A percentile compares a stretch with the other conserved stretches of the same genome.
phyloP scores from a whole-genome alignment of 495 filamentous ascomycete species.

The Poronia punctata region DNA sequence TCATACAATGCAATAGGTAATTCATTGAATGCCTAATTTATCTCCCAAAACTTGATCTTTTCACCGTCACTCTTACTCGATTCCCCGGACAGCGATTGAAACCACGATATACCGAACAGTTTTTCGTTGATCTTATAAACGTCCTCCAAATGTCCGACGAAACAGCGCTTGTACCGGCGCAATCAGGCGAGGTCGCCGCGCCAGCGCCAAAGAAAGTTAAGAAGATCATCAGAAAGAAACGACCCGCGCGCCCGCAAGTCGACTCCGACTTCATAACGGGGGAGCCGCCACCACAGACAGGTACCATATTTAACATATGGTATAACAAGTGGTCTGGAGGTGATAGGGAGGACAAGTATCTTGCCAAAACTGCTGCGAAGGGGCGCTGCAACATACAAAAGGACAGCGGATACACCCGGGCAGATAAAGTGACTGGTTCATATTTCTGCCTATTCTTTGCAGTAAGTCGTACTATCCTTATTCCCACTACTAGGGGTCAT shows the following conservation, averaged over 20 bases:
- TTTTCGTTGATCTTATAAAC: too few species aligned
- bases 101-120: too few species aligned
- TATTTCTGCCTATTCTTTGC: constrained; percentile 96
- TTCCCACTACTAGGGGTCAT: not conserved
- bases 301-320: constrained; percentile 91
- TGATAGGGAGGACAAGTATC: constrained; percentile 86
- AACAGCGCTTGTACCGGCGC: constrained; percentile 19
- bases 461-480: not conserved
- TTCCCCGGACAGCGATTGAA: too few species aligned
- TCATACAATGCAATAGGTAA: too few species aligned
- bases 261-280: constrained; percentile 72
- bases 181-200: constrained; percentile 38
- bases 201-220: constrained; percentile 51
- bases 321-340: constrained; percentile 95
- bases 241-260: constrained; percentile 66
- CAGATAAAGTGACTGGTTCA: constrained; percentile 64
- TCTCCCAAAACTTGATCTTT: too few species aligned
- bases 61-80: too few species aligned
- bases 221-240: constrained; percentile 60
- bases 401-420: constrained; percentile 84
- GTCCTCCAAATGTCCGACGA: constrained; percentile 26
- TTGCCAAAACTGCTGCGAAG: constrained; percentile 61
- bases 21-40: too few species aligned
- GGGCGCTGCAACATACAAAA: constrained; percentile 73
- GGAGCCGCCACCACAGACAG: constrained; percentile 81